A percentile compares a stretch with the other conserved stretches of the same genome.
Conservation (phyloP, 1,139 yeast genomes). For the Nadsonia starkeyi-henricii region DNA sequence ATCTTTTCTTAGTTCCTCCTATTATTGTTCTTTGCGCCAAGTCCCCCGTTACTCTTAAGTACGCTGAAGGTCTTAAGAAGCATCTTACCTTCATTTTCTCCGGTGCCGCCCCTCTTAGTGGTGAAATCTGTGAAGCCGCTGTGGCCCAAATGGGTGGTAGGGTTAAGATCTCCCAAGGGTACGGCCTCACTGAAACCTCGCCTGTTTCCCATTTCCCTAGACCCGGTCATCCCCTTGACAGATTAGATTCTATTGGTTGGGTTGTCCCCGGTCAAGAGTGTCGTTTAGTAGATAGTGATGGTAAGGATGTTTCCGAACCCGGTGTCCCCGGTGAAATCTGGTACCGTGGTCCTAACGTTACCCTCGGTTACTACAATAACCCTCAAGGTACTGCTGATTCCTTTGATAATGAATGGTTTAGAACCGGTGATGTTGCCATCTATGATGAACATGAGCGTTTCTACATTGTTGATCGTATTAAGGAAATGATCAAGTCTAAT, state of each 20-base stretch:
- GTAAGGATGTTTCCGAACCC: constrained; percentile 41
- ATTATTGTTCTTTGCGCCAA: constrained; percentile 26
- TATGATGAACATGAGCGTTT: constrained; percentile 41
- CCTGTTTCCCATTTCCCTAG: constrained; percentile 20
- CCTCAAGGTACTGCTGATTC: constrained; percentile 40
- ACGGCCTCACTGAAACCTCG: constrained; percentile 47
- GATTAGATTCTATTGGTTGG: constrained; percentile 33
- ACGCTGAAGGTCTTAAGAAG: constrained; percentile 16
- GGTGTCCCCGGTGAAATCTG: constrained; percentile 47
- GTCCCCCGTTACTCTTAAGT: constrained; percentile 22
- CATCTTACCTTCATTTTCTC: constrained; percentile 15
- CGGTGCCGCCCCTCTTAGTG: constrained; percentile 29
- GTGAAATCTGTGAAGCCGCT: constrained; percentile 17
- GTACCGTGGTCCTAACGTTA: constrained; percentile 58
- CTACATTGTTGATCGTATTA: constrained; percentile 57
- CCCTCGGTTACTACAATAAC: constrained; percentile 46
- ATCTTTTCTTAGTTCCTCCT: constrained; percentile 25
- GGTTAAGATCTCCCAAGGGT: constrained; percentile 39
- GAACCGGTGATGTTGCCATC: constrained; percentile 64
- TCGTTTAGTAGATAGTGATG: constrained; percentile 30
- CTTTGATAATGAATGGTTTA: constrained; percentile 51
- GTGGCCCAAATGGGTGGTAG: constrained; percentile 12
- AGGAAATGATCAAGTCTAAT: constrained; percentile 69
- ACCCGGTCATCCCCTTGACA: constrained; percentile 10
- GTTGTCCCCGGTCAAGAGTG: constrained; percentile 29